phyloP scores from a whole-genome alignment of 1,139 yeast genomes.

The Scheffersomyces illinoinensis region DNA sequence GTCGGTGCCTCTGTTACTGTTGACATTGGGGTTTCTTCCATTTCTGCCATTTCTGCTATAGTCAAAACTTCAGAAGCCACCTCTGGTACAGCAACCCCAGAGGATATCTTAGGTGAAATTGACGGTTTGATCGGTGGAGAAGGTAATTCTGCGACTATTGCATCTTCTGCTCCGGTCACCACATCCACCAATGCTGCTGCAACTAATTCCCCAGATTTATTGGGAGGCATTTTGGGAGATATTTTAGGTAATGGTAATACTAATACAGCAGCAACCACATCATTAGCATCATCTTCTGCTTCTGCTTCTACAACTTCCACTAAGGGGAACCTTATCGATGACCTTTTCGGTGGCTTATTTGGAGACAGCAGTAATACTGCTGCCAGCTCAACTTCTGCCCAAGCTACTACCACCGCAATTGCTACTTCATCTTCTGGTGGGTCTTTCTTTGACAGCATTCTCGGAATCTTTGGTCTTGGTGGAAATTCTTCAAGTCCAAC shows the following conservation, averaged over 20 bases:
- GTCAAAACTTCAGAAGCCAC: slow-evolving; percentile 2
- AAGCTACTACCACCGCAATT: background rate
- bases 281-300: slow-evolving; percentile 10
- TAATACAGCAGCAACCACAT: slow-evolving; percentile 4
- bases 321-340: slow-evolving; percentile 5
- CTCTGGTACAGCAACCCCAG: slow-evolving; percentile 4
- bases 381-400: background rate
- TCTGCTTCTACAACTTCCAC: slow-evolving; percentile 13
- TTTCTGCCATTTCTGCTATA: slow-evolving; percentile 2
- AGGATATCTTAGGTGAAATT: slow-evolving; percentile 6
- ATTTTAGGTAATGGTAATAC: slow-evolving; percentile 11
- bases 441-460: slow-evolving; percentile 1
- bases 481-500: slow-evolving; percentile 11
- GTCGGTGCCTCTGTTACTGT: slow-evolving; percentile 1
- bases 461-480: slow-evolving; percentile 1
- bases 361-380: slow-evolving; percentile 1
- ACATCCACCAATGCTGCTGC: slow-evolving; percentile 4
- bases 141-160: slow-evolving; percentile 4
- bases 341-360: slow-evolving; percentile 8
- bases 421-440: background rate
- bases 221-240: slow-evolving; percentile 15
- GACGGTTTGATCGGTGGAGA: slow-evolving; percentile 7
- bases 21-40: background rate
- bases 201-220: slow-evolving; percentile 7
- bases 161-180: slow-evolving; percentile 5